phyloP scores from a whole-genome alignment of 495 filamentous ascomycete species.

The Filosporella fistucella region DNA sequence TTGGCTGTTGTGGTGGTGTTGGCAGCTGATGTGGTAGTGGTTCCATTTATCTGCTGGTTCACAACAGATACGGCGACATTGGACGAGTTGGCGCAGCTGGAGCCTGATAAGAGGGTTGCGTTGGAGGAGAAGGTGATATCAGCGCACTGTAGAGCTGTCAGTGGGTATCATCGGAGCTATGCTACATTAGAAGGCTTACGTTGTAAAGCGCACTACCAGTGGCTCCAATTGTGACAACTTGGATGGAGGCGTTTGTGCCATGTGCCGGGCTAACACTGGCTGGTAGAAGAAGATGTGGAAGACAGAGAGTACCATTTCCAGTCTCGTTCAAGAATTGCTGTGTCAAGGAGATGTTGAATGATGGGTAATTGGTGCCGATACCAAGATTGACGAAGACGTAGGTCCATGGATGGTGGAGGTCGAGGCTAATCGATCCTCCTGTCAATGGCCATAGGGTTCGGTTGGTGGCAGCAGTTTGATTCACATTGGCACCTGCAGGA shows the following conservation, averaged over 20 bases:
- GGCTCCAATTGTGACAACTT: slow-evolving; percentile 49
- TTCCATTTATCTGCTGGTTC: neutral
- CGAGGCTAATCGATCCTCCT: slow-evolving; percentile 49
- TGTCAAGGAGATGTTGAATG: slow-evolving; percentile 57
- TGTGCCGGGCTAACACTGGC: slow-evolving; percentile 36
- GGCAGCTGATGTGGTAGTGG: neutral
- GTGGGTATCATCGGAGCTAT: neutral
- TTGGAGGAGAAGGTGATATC: slow-evolving; percentile 52
- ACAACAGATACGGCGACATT: slow-evolving; percentile 22
- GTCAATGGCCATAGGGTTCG: slow-evolving; percentile 57
- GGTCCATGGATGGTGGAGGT: slow-evolving; percentile 48
- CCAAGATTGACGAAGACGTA: slow-evolving; percentile 61
- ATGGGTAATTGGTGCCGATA: slow-evolving; percentile 48
- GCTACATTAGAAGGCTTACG: slow-evolving; percentile 32
- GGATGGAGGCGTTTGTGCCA: slow-evolving; percentile 46
- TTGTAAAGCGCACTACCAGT: slow-evolving; percentile 55
- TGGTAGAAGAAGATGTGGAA: slow-evolving; percentile 43
- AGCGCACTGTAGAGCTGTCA: slow-evolving; percentile 45
- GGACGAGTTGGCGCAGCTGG: slow-evolving; percentile 43
- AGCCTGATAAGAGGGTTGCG: slow-evolving; percentile 33
- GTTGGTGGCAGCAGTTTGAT: slow-evolving; percentile 39
- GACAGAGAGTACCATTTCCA: slow-evolving; percentile 55
- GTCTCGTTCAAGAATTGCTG: slow-evolving; percentile 50
- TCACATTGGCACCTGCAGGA: slow-evolving; percentile 48
- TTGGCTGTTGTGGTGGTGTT: neutral